phyloP scores from a whole-genome alignment of 176 grass and related monocot genomes.

The Oryza punctata region DNA sequence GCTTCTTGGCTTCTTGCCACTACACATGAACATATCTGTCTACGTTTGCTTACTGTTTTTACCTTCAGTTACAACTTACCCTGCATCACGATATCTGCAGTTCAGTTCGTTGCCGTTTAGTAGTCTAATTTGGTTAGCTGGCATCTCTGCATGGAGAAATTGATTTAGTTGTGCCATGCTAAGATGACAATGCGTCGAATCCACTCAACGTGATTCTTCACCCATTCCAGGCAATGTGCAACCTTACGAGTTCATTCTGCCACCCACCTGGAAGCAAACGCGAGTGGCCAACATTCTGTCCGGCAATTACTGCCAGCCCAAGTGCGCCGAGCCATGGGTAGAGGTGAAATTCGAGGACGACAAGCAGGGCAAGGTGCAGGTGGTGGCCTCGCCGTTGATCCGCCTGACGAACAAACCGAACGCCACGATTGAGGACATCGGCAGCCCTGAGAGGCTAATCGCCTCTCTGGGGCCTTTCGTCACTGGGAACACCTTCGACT shows the following conservation, averaged over 20 bases:
- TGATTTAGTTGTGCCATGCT: neutral
- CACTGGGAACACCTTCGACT: slow-evolving; percentile 86
- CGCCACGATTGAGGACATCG: slow-evolving; percentile 93
- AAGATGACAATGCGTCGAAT: neutral
- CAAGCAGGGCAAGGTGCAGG: slow-evolving; percentile 89
- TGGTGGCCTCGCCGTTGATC: slow-evolving; percentile 89
- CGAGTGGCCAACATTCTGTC: slow-evolving; percentile 93
- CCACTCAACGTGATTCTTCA: neutral
- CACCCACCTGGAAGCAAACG: slow-evolving; percentile 88
- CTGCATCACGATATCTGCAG: too few relatives aligned
- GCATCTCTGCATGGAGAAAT: neutral
- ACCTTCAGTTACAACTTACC: too few relatives aligned
- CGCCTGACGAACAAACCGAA: slow-evolving; percentile 86
- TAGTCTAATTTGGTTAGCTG: neutral
- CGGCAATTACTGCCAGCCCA: slow-evolving; percentile 97
- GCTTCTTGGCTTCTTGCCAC: neutral
- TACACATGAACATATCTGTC: neutral
- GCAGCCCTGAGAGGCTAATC: slow-evolving; percentile 86
- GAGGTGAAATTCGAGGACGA: slow-evolving; percentile 99
- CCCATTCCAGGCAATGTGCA: slow-evolving; percentile 76
- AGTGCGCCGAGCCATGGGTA: slow-evolving; percentile 96
- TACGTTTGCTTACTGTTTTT: neutral
- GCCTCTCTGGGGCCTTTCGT: slow-evolving; percentile 91
- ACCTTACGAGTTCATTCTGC: slow-evolving; percentile 89
- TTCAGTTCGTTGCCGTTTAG: neutral